Evolutionary conservation across 179 eudicot genomes (phyloP), one percentile per base, ranked within the genome.

Genomic region (Dionaea muscipula): DNA sequence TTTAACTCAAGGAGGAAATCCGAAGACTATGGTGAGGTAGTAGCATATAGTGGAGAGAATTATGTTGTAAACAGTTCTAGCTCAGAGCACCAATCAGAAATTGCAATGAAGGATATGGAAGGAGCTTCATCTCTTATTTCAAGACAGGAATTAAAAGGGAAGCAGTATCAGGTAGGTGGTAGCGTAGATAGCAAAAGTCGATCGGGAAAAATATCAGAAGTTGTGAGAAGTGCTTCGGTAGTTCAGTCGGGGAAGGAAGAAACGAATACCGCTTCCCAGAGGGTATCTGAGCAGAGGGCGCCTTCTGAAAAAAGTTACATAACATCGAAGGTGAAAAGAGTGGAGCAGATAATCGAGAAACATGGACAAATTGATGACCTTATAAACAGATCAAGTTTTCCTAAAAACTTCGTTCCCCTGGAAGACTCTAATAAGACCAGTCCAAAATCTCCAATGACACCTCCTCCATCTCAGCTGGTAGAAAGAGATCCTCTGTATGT

Each of bases 221-320:
- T 59, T 55, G 47, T 36, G 66, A 62, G 58, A 64, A 66, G 61
- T 52, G 47, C 40, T 51, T 64, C 66, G 43, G 26, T 47, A 27
- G 56, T 51, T 65, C 62, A 57, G 40, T 65, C 76, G 28, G 59
- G 64, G 18, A 65, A 66, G 46, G 43, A 59, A 57, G 75, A 61
- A 59, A 56, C 27, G 15, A 20, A 35, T 19, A 37, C 12, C 18
- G 26, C 24, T 45, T 41, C 61, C 14, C 59, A 47, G 38, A 61
- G 65, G 36, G 48, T 52, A 65, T 72, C 79, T 61, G 62, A 66
- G 60, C 59, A 45, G 61, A 50, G 58, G 60, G 54, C 57, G 14
- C 55, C 54, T 49, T 63, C 57, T 57, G 72, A 72, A 63, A 69
- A 78, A 50, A 56, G 15, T 53, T 55, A 55, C 66, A 63, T 59